Percentiles rank a stretch among this genome's conserved stretches.
These are phyloP conservation scores for Gaeumannomyces sp. DNA, from an alignment of 2,329 filamentous ascomycete species.

Conservation along the genomic window DNA sequence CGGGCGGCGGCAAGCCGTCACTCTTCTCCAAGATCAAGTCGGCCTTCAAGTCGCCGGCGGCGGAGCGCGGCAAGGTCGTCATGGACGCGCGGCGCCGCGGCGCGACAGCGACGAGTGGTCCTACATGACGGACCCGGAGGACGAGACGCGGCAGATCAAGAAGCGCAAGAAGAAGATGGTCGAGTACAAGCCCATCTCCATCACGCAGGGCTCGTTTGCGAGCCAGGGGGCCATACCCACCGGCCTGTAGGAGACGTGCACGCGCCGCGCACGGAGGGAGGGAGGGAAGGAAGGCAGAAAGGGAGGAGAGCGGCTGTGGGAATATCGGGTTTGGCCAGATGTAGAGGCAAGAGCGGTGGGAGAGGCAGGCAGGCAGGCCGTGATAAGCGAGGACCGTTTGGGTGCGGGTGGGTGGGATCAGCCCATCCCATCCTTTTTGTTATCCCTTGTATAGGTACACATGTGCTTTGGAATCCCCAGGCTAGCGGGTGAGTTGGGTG, in stretches of 20 bases:
- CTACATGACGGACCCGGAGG: conserved; percentile 4
- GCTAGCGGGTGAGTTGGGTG: background rate
- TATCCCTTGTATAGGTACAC: no score
- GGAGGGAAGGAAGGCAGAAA: no score
- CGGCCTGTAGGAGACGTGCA: no score
- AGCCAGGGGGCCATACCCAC: background rate
- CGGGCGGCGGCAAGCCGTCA: background rate
- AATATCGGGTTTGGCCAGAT: background rate
- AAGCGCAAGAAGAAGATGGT: conserved; percentile 10
- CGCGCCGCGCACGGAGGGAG: no score
- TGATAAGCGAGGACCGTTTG: background rate
- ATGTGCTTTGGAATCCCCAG: background rate
- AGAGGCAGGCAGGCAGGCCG: background rate
- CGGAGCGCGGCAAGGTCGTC: background rate
- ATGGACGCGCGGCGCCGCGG: conserved; percentile 2
- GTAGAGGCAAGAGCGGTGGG: background rate
- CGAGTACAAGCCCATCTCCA: conserved; percentile 1
- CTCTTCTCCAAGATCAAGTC: conserved; percentile 3
- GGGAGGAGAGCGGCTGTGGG: no score
- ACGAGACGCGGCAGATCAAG: conserved; percentile 6
- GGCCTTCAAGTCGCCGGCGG: conserved; percentile 1
- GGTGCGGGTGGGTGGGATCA: background rate
- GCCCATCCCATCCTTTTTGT: background rate
- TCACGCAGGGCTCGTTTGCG: background rate
- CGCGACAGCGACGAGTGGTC: conserved; percentile 10